These are phyloP conservation scores for Plasmodium vinckei DNA, from an alignment of 169 alveolate genomes.

Conservation along the genomic window DNA sequence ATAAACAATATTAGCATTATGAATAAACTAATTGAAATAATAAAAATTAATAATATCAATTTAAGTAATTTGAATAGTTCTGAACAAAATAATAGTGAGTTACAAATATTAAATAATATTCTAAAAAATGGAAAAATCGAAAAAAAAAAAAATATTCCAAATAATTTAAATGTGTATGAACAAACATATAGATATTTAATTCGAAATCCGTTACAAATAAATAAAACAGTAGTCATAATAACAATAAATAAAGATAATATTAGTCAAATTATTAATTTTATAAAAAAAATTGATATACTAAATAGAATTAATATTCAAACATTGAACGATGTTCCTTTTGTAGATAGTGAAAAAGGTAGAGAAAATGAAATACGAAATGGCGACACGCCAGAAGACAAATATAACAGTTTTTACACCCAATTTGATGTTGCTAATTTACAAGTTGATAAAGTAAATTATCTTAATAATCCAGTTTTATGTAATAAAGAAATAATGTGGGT, in stretches of 20 bases:
- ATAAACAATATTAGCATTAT: constrained; percentile 27
- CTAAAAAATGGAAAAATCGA: constrained; percentile 7
- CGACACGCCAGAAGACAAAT: background rate
- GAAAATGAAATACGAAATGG: background rate
- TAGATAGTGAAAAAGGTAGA: background rate
- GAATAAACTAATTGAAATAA: constrained; percentile 68
- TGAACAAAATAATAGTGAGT: constrained; percentile 18
- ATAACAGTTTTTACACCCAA: background rate
- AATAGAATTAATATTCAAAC: constrained; percentile 84
- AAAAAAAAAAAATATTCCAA: background rate
- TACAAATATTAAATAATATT: constrained; percentile 32
- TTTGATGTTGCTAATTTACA: constrained; percentile 28
- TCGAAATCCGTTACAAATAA: constrained; percentile 53
- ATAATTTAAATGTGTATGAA: background rate
- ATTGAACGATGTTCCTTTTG: constrained; percentile 74
- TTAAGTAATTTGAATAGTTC: constrained; percentile 50
- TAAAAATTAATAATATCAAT: constrained; percentile 44
- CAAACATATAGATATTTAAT: constrained; percentile 53
- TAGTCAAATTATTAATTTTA: constrained; percentile 78
- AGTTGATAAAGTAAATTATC: constrained; percentile 1
- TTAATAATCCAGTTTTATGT: constrained; percentile 31
- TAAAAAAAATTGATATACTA: constrained; percentile 77
- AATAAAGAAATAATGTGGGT: constrained; percentile 80
- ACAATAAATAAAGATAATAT: constrained; percentile 83
- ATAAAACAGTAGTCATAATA: constrained; percentile 74